Evolutionary conservation across 345 rosid genomes (phyloP), one percentile per base, ranked within the genome.

Genomic region (Brassica carinata): DNA sequence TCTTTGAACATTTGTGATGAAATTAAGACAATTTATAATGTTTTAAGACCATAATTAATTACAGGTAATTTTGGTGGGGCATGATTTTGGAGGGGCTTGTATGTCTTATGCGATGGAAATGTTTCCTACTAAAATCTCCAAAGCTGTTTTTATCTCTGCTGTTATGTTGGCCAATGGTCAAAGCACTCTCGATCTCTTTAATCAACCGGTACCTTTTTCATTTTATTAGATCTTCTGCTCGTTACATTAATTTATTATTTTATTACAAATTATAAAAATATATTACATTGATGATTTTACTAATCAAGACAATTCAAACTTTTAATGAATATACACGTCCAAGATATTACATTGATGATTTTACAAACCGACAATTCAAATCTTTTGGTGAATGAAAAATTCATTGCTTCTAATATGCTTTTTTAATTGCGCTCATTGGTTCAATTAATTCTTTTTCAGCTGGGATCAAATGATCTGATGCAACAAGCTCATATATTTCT

Each of bases 31-130:
- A 19, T 9, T 69, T 43, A 27, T 15, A 0, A 68, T 76, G 67
- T 27, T 67, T 14, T 26, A 68, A 68, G 69, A 69, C 17, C 29
- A 2, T 33, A 8, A 18, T 4, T 18, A 43, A 69, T 13, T 45
- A 43, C 72, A 69, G 99, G 97, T 91, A 66, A 87, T 93, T 59
- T 80, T 96, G 89, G 99, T 89, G 19, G 99, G 98, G 13, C 99
- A 96, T 77, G 98, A 96, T 87, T 87, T 96, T 86, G 99, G 99
- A 59, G 99, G 98, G 29, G 87, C 95, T 55, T 93, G 99, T 73
- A 75, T 92, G 81, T 90, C 97, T 13, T 89, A 92, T 74, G 96
- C 88, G 1, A 91, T 94, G 97, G 99, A 96, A 85, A 76, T 90
- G 85, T 91, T 90, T 78, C 95, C 97, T 76, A 66, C 30, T 38